Percentiles rank a stretch among this genome's conserved stretches.
Evolutionary conservation across 768 basidiomycete genomes (phyloP).

Genomic region (Podaxis sp.): DNA sequence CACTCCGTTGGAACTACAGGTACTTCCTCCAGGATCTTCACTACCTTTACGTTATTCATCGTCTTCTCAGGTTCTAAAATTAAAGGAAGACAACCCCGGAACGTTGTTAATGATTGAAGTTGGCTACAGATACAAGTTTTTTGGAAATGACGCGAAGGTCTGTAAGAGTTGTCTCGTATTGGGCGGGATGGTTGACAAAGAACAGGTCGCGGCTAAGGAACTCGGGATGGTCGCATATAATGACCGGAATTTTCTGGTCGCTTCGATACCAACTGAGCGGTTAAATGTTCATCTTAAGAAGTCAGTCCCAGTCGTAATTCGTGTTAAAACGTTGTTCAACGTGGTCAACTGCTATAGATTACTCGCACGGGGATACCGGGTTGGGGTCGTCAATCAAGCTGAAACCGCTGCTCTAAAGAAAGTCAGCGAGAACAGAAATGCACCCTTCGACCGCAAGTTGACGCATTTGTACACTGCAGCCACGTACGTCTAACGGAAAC

Average conservation of each 20-base stretch:
- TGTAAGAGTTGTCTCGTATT: not conserved
- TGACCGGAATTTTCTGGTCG: slow-evolving; percentile 72
- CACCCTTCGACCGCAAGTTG: slow-evolving; percentile 70
- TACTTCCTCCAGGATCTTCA: slow-evolving; percentile 12
- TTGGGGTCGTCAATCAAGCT: slow-evolving; percentile 78
- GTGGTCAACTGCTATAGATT: slow-evolving; percentile 36
- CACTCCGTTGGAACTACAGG: slow-evolving; percentile 78
- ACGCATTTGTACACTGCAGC: slow-evolving; percentile 83
- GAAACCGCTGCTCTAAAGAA: slow-evolving; percentile 92
- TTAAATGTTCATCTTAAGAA: slow-evolving; percentile 74
- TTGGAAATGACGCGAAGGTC: slow-evolving; percentile 81
- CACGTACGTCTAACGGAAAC: slow-evolving; percentile 55
- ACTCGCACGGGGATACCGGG: slow-evolving; percentile 75
- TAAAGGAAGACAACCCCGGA: slow-evolving; percentile 64
- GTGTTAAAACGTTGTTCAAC: not conserved
- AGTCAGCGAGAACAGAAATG: slow-evolving; percentile 69
- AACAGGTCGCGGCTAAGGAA: slow-evolving; percentile 68
- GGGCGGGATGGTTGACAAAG: not conserved
- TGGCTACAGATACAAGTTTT: slow-evolving; percentile 85
- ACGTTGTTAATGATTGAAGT: slow-evolving; percentile 77
- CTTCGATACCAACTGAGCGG: slow-evolving; percentile 70
- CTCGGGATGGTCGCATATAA: slow-evolving; percentile 75
- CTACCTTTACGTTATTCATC: not conserved
- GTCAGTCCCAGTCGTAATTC: slow-evolving; percentile 33
- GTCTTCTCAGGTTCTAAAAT: slow-evolving; percentile 40